A percentile compares a stretch with the other conserved stretches of the same genome.
Conservation (phyloP, 768 basidiomycete species). For the Leccinum imitatum region DNA sequence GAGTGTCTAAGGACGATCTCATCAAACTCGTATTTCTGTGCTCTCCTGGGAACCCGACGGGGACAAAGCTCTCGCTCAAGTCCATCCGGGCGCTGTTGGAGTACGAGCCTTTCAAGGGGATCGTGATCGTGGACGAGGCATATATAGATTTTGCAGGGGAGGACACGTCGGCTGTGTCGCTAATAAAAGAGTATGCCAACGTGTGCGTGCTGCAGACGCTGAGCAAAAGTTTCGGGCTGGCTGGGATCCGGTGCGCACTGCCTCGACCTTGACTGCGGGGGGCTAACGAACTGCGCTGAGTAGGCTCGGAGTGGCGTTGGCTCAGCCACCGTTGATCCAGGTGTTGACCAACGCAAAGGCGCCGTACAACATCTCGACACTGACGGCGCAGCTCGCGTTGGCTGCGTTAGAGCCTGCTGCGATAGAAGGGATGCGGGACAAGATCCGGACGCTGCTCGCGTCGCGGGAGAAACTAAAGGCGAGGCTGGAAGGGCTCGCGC, state of each 20-base stretch:
- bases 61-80: constrained; percentile 75
- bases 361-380: constrained; percentile 94
- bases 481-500: constrained; percentile 45
- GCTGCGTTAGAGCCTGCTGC: constrained; percentile 72
- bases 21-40: constrained; percentile 95
- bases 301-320: constrained; percentile 87
- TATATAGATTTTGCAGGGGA: constrained; percentile 89
- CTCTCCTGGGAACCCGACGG: constrained; percentile 97
- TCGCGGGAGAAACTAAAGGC: constrained; percentile 58
- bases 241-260: constrained; percentile 79
- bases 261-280: not conserved
- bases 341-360: constrained; percentile 94
- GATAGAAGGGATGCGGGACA: constrained; percentile 60
- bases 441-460: constrained; percentile 54
- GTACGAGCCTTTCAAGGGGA: constrained; percentile 81
- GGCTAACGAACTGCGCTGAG: not conserved
- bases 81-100: constrained; percentile 71
- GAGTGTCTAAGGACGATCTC: constrained; percentile 63
- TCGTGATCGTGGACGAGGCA: constrained; percentile 94
- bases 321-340: constrained; percentile 87
- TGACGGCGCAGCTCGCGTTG: constrained; percentile 80
- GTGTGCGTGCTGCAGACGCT: constrained; percentile 95
- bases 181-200: constrained; percentile 83
- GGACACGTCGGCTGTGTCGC: constrained; percentile 59
- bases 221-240: constrained; percentile 94